phyloP scores from a whole-genome alignment of 345 rosid genomes.

The Raphanus raphanistrum region DNA sequence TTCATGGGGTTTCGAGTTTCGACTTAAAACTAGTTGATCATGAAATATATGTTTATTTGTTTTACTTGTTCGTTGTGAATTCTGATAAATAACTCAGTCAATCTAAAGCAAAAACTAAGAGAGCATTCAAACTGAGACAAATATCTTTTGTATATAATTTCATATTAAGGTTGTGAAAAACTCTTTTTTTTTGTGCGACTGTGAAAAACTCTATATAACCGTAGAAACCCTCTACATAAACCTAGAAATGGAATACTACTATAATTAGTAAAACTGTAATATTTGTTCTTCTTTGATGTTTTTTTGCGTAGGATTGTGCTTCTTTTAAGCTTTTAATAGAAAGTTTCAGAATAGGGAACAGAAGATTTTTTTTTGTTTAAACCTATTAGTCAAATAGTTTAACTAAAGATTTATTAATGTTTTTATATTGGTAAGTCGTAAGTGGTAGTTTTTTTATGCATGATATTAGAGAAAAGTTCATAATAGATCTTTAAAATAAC shows the following conservation, averaged over 20 bases:
- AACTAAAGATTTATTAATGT: too few species aligned
- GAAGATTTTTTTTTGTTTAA: too few species aligned
- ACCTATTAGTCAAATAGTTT: too few species aligned
- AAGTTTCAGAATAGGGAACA: too few species aligned
- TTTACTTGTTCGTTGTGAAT: neutral
- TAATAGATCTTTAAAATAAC: too few species aligned
- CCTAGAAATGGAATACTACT: too few species aligned
- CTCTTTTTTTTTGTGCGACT: too few species aligned
- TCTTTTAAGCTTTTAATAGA: neutral
- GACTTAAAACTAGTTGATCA: neutral
- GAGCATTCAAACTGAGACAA: neutral
- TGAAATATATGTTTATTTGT: neutral
- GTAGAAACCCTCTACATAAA: neutral
- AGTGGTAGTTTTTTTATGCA: too few species aligned
- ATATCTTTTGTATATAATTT: neutral
- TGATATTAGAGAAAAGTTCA: too few species aligned
- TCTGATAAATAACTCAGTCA: neutral
- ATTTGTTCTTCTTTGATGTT: too few species aligned
- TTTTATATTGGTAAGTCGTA: too few species aligned
- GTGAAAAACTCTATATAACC: neutral
- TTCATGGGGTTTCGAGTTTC: neutral
- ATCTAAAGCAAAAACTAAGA: neutral
- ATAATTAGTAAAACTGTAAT: too few species aligned
- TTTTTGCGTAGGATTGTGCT: neutral
- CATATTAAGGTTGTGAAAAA: neutral